A percentile compares a stretch with the other conserved stretches of the same genome.
These are phyloP conservation scores for Globisporangium carolinianum DNA, from an alignment of 352 stramenopile species.

Conservation along the genomic window DNA sequence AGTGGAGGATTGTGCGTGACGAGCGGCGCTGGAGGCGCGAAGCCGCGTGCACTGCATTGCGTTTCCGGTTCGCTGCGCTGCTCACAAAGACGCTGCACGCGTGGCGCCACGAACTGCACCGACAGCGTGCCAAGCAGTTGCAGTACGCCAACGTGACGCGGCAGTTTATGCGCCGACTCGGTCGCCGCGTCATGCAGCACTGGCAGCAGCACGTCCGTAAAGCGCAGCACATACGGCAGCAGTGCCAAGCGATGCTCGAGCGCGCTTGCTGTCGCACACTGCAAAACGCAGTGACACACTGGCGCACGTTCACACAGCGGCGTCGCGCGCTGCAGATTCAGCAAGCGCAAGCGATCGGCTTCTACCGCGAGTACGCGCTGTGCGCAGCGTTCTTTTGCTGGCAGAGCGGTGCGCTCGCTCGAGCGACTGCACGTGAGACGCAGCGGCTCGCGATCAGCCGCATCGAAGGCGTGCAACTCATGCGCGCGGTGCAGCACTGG, in stretches of 20 bases:
- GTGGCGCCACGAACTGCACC: background rate
- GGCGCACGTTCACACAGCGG: background rate
- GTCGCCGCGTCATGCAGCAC: background rate
- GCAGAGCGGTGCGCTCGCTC: conserved; percentile 13
- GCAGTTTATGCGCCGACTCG: background rate
- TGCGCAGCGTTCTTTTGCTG: conserved; percentile 22
- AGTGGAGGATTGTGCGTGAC: conserved; percentile 5
- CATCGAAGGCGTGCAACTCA: background rate
- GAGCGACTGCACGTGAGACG: conserved; percentile 5
- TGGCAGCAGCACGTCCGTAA: background rate
- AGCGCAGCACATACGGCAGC: background rate
- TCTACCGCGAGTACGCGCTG: conserved; percentile 23
- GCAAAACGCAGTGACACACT: background rate
- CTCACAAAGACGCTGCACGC: background rate
- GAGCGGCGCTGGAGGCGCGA: background rate
- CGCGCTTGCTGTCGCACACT: background rate
- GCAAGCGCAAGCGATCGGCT: conserved; percentile 11
- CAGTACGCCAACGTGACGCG: background rate
- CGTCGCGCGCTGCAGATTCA: background rate
- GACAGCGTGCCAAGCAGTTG: conserved; percentile 1
- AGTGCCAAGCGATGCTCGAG: background rate
- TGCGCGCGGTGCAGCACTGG: conserved; percentile 1
- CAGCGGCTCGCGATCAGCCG: background rate
- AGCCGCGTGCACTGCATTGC: background rate
- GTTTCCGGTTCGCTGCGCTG: conserved; percentile 3